A percentile compares a stretch with the other conserved stretches of the same genome.
These are phyloP conservation scores for Moniliella sp. DNA, from an alignment of 1,284 basidiomycete species.

Conservation along the genomic window DNA sequence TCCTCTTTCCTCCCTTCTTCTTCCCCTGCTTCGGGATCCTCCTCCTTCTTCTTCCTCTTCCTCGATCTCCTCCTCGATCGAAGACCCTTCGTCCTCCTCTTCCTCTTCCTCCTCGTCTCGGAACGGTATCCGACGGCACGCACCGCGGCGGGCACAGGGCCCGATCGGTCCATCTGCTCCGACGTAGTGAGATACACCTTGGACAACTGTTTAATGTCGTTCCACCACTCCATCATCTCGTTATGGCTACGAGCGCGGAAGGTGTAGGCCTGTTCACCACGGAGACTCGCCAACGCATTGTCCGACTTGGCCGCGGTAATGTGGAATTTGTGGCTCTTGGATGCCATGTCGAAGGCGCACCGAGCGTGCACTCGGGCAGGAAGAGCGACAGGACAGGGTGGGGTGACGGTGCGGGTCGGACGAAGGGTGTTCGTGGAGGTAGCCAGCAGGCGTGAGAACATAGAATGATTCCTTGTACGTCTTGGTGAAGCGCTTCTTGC, in stretches of 20 bases:
- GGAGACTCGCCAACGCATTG: conserved; percentile 37
- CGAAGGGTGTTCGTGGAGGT: conserved; percentile 70
- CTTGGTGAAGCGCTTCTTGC: conserved; percentile 90
- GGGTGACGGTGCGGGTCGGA: conserved; percentile 52
- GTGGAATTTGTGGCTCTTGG: conserved; percentile 81
- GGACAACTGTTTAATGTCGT: conserved; percentile 85
- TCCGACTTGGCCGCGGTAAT: conserved; percentile 49
- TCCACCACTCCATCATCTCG: conserved; percentile 99
- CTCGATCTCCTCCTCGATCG: conserved; percentile 45
- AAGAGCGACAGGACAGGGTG: conserved; percentile 71
- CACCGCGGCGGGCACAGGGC: conserved; percentile 79
- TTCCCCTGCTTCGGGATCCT: conserved; percentile 3
- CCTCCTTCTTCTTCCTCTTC: conserved; percentile 11
- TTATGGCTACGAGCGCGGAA: conserved; percentile 75
- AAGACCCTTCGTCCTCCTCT: conserved; percentile 52
- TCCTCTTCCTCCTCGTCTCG: conserved; percentile 41
- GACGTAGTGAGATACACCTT: conserved; percentile 83
- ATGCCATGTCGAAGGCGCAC: conserved; percentile 58
- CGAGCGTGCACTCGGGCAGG: conserved; percentile 82
- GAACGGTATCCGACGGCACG: conserved; percentile 57
- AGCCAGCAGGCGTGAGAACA: conserved; percentile 81
- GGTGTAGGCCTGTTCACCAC: conserved; percentile 55
- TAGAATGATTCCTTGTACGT: conserved; percentile 57
- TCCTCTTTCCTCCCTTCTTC: too few species aligned
- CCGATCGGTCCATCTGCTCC: conserved; percentile 76